Base-by-base conservation (phyloP, 331 rosid genomes). In the Malus hybrid region DNA sequence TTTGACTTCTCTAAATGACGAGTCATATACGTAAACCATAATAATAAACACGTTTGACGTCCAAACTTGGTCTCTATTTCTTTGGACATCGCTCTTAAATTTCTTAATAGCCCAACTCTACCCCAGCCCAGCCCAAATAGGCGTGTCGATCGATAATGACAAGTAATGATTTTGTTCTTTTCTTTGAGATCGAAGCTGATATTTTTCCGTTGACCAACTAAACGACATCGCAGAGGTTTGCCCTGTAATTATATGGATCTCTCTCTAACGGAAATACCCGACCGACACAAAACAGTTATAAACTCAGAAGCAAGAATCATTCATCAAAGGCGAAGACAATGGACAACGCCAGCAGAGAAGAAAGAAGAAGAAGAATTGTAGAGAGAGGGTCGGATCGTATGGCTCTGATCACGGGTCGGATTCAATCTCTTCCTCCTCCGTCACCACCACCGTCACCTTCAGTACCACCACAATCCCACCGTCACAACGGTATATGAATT, bases 371-470 rank as follows among this genome's bases (percentile, higher is more conserved):
- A 74, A 75, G 86, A 77, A 81, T 93, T 10, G 46, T 65, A n/a
- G 90, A 87, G 68, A 81, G 88, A 65, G 96, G 88, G 6, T 70
- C 86, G 0, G 93, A 93, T 83, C 88, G 98, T 3, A 74, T 93
- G 90, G 92, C 93, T 24, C 72, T 86, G 12, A 89, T 89, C 28
- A 89, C 87, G 3, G 93, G 97, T 61, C 76, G 82, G 33, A 74
- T 90, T 71, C 73, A 31, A 13, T 61, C 65, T 36, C 87, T 86
- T 55, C 87, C 88, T 44, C 82, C 87, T 0, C 31, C 75, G 5
- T 74, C 84, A 28, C 78, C 77, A 4, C 76, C 83, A 24, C 76
- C 82, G 2, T 78, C 87, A 6, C 74, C 82, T 5, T 74, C 80
- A 3, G 67, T 88, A 0, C 12, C 82, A 7, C 39, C 33, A 1